Conservation (phyloP, 768 basidiomycete genomes). For the Boletus sp. region DNA sequence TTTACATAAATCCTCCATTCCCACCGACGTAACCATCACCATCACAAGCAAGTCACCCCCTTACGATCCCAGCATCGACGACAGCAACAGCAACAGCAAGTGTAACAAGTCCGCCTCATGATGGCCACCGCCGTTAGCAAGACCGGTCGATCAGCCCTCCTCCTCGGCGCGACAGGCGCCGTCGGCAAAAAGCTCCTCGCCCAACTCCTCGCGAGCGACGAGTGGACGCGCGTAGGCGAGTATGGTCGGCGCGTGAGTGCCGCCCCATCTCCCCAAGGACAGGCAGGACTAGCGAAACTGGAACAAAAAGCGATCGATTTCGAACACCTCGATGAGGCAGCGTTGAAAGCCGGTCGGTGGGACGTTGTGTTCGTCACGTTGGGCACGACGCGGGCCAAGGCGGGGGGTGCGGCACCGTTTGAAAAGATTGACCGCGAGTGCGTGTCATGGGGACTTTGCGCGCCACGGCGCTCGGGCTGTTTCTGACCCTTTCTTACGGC, state of each 20-base stretch:
- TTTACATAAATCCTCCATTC: no score
- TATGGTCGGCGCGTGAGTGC: slow-evolving; percentile 65
- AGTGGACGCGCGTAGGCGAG: slow-evolving; percentile 62
- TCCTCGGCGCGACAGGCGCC: slow-evolving; percentile 75
- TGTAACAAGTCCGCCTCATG: no score
- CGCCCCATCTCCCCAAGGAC: slow-evolving; percentile 24
- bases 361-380: slow-evolving; percentile 77
- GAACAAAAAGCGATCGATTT: slow-evolving; percentile 68
- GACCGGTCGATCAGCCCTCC: slow-evolving; percentile 49
- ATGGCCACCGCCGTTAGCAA: slow-evolving; percentile 2
- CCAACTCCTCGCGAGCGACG: slow-evolving; percentile 55
- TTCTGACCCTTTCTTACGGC: no score
- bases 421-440: slow-evolving; percentile 79
- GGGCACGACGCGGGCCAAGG: slow-evolving; percentile 60
- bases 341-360: slow-evolving; percentile 57
- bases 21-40: no score
- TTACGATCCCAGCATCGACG: no score
- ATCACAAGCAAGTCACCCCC: no score
- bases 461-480: neutral
- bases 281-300: slow-evolving; percentile 60
- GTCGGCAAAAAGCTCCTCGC: slow-evolving; percentile 60
- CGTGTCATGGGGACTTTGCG: slow-evolving; percentile 17
- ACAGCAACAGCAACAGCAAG: no score
- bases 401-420: slow-evolving; percentile 65
- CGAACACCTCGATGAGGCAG: slow-evolving; percentile 56